Conservation (phyloP, 192 early-diverging fungal species). For the Coemansia sp. region DNA sequence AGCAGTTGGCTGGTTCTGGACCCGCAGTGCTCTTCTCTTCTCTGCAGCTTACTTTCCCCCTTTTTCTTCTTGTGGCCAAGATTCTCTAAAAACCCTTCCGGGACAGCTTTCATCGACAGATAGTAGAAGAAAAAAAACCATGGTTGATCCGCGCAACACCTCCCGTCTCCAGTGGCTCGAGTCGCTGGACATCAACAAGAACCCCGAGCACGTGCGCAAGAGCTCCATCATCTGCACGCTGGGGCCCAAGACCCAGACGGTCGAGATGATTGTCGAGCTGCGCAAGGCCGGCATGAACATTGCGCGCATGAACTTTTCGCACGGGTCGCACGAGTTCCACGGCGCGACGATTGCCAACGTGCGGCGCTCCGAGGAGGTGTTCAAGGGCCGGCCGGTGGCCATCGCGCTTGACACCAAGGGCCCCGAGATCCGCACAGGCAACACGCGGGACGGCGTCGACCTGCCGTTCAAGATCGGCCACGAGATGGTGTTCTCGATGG, state of each 20-base stretch:
- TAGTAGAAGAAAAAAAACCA: too few relatives aligned
- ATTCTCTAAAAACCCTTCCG: too few relatives aligned
- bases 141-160: conserved; percentile 53
- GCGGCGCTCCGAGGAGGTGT: conserved; percentile 49
- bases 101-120: too few relatives aligned
- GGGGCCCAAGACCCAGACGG: conserved; percentile 72
- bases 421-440: conserved; percentile 83
- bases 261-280: conserved; percentile 65
- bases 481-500: conserved; percentile 71
- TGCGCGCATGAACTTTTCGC: conserved; percentile 75
- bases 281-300: conserved; percentile 78
- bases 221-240: conserved; percentile 82
- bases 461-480: conserved; percentile 71
- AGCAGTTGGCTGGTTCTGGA: neutral
- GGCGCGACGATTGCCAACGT: conserved; percentile 69
- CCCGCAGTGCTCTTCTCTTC: neutral
- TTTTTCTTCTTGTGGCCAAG: neutral
- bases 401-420: conserved; percentile 85
- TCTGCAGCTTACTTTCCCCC: neutral
- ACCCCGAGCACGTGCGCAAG: conserved; percentile 61
- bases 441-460: conserved; percentile 69
- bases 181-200: conserved; percentile 57
- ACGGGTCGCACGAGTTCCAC: conserved; percentile 69
- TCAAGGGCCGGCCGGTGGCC: conserved; percentile 52
- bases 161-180: conserved; percentile 71